phyloP scores from a whole-genome alignment of 768 basidiomycete species.

The Termitomyces sp. region DNA sequence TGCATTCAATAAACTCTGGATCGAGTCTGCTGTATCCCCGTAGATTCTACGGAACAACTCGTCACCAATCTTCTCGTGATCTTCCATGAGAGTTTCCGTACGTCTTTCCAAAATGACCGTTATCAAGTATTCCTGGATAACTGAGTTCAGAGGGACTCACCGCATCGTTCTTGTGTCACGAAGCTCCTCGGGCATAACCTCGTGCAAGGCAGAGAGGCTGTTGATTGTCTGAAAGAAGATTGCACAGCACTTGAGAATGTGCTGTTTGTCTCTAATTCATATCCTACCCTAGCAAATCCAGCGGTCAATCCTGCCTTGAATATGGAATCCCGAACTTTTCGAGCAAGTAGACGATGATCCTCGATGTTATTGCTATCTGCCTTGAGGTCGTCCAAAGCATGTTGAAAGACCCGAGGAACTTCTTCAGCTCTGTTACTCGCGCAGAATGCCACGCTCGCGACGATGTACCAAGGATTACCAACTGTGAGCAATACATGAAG shows the following conservation, averaged over 20 bases:
- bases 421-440: conserved; percentile 58
- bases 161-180: conserved; percentile 44
- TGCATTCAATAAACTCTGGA: conserved; percentile 42
- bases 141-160: conserved; percentile 15
- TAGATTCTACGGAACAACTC: conserved; percentile 49
- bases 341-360: conserved; percentile 42
- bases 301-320: conserved; percentile 58
- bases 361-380: conserved; percentile 21
- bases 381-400: conserved; percentile 44
- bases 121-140: neutral
- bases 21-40: conserved; percentile 49
- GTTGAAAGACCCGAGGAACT: conserved; percentile 50
- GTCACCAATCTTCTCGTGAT: conserved; percentile 39
- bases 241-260: neutral
- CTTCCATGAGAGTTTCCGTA: conserved; percentile 23
- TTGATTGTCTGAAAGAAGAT: conserved; percentile 48
- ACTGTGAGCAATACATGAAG: neutral
- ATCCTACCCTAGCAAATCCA: conserved; percentile 54
- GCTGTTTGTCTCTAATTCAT: neutral
- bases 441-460: conserved; percentile 53
- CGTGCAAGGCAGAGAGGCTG: conserved; percentile 45
- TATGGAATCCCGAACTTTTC: conserved; percentile 57
- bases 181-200: conserved; percentile 49
- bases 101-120: neutral
- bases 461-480: conserved; percentile 55